Percentiles rank a stretch among this genome's conserved stretches.
Evolutionary conservation across 306 rosid genomes (phyloP).

Genomic region (Cucurbita pepo): DNA sequence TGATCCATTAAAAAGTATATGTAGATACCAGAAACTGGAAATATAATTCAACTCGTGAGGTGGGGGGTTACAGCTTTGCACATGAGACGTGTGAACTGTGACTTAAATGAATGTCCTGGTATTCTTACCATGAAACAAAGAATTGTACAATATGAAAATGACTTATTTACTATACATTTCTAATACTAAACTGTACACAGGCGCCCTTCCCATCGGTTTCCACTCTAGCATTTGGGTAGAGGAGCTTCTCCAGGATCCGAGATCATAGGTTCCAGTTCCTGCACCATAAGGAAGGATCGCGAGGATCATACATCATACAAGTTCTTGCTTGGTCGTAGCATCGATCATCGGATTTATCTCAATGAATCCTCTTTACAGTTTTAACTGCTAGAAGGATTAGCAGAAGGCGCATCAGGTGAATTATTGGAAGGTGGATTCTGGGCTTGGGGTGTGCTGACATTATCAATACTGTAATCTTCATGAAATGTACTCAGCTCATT

Average conservation of each 20-base stretch:
- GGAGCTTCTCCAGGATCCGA: constrained; percentile 9
- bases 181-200: constrained; percentile 48
- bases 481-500: constrained; percentile 35
- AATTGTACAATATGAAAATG: constrained; percentile 28
- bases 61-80: background rate
- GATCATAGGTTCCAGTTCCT: background rate
- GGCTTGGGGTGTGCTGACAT: constrained; percentile 19
- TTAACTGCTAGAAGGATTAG: constrained; percentile 35
- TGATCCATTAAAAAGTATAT: background rate
- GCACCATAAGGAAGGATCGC: background rate
- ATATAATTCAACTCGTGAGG: background rate
- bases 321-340: background rate
- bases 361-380: constrained; percentile 6
- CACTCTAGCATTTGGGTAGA: constrained; percentile 3
- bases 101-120: constrained; percentile 7
- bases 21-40: background rate
- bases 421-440: constrained; percentile 29
- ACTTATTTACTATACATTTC: constrained; percentile 15
- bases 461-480: constrained; percentile 37
- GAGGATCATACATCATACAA: background rate
- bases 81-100: background rate
- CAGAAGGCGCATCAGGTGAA: constrained; percentile 27
- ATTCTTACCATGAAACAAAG: constrained; percentile 6
- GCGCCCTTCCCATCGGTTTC: constrained; percentile 16
- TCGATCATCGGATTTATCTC: background rate